These are phyloP conservation scores for Aspergillus funiculosus DNA, from an alignment of 495 filamentous ascomycete species.

Conservation along the genomic window DNA sequence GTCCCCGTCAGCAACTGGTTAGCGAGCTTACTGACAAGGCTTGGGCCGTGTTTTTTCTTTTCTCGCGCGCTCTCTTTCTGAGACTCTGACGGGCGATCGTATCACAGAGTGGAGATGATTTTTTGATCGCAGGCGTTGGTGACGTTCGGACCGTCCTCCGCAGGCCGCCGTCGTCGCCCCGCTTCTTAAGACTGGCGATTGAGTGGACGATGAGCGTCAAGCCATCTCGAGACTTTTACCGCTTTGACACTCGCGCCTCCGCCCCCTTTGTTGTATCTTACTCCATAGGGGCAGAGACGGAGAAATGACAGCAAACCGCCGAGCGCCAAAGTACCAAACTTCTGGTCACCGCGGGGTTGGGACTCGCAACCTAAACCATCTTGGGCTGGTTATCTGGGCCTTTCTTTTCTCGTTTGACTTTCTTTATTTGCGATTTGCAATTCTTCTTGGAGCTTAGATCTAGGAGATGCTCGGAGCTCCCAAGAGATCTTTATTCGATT, in stretches of 20 bases:
- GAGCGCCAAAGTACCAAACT: slow-evolving; percentile 3
- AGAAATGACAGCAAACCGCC: slow-evolving; percentile 1
- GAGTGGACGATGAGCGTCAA: neutral
- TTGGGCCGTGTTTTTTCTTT: no score
- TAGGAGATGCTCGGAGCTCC: no score
- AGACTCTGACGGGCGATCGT: slow-evolving; percentile 19
- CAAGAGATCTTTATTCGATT: no score
- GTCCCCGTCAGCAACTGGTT: no score
- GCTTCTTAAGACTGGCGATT: neutral
- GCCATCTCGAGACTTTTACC: neutral
- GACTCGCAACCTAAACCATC: neutral
- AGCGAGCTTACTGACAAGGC: slow-evolving; percentile 10
- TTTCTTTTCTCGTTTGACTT: no score
- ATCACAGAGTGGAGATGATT: slow-evolving; percentile 9
- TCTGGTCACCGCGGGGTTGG: slow-evolving; percentile 8
- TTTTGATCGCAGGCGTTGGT: slow-evolving; percentile 19
- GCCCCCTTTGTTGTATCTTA: neutral
- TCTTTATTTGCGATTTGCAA: no score
- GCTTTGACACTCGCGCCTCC: neutral
- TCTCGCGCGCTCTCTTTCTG: no score
- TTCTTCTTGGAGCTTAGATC: no score
- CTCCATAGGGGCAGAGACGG: neutral
- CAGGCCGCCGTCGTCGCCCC: slow-evolving; percentile 14
- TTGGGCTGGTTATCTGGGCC: no score
- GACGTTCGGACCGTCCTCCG: slow-evolving; percentile 20